Percentiles rank a stretch among this genome's conserved stretches.
These are phyloP conservation scores for Hypoxylon crocopeplum DNA, from an alignment of 495 filamentous ascomycete species.

Conservation along the genomic window DNA sequence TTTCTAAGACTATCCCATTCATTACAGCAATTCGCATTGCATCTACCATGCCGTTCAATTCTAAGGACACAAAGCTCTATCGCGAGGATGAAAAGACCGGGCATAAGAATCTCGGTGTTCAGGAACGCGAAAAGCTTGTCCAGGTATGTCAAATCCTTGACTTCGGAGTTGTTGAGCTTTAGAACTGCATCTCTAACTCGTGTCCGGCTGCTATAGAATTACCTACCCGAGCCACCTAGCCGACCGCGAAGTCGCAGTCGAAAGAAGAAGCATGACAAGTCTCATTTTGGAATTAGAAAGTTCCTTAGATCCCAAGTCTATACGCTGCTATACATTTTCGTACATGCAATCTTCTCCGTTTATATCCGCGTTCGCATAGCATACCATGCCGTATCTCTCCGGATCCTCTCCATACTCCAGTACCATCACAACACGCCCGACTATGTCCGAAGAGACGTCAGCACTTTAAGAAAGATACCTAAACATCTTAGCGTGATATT, in stretches of 20 bases:
- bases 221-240: conserved; percentile 69
- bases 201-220: conserved; percentile 55
- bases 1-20: not conserved
- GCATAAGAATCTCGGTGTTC: conserved; percentile 64
- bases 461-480: conserved; percentile 71
- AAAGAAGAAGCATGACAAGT: conserved; percentile 40
- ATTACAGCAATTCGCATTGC: conserved; percentile 1
- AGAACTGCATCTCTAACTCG: conserved; percentile 16
- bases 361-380: conserved; percentile 81
- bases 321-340: conserved; percentile 69
- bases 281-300: conserved; percentile 64
- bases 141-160: conserved; percentile 48
- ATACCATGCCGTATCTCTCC: conserved; percentile 77
- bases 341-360: conserved; percentile 84
- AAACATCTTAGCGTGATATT: conserved; percentile 88
- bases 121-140: conserved; percentile 74
- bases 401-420: conserved; percentile 77
- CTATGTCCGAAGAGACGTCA: conserved; percentile 88
- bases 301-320: conserved; percentile 73
- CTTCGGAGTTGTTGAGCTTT: conserved; percentile 4
- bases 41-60: conserved; percentile 59
- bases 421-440: conserved; percentile 95
- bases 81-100: conserved; percentile 66
- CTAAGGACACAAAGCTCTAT: conserved; percentile 64
- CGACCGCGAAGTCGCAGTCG: conserved; percentile 38